A percentile compares a stretch with the other conserved stretches of the same genome.
Conservation (phyloP, 1,139 yeast genomes). For the Pichia sp. region DNA sequence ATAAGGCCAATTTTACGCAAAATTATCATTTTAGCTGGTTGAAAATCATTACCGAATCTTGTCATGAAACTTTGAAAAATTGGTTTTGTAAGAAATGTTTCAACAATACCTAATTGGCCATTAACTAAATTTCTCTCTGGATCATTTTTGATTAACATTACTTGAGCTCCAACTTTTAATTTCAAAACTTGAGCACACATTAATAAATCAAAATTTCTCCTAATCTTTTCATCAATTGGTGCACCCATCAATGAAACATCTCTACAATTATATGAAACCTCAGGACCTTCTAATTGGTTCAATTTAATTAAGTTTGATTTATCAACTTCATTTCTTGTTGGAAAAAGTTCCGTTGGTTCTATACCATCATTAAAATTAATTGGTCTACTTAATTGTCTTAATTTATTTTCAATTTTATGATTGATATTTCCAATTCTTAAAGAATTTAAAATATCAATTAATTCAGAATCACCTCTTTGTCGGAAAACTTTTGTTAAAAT, state of each 20-base stretch:
- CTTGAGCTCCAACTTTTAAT: slow-evolving; percentile 82
- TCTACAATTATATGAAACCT: slow-evolving; percentile 37
- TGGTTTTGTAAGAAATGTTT: slow-evolving; percentile 44
- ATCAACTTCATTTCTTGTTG: slow-evolving; percentile 71
- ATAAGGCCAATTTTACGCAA: slow-evolving; percentile 8
- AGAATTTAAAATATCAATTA: slow-evolving; percentile 69
- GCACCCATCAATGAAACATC: slow-evolving; percentile 36
- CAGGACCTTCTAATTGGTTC: slow-evolving; percentile 36
- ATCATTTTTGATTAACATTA: slow-evolving; percentile 82
- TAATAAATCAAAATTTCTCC: slow-evolving; percentile 36
- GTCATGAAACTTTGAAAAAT: slow-evolving; percentile 16
- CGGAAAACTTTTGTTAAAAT: slow-evolving; percentile 61
- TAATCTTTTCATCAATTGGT: slow-evolving; percentile 11
- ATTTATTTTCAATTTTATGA: slow-evolving; percentile 38
- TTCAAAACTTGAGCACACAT: slow-evolving; percentile 63
- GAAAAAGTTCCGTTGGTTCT: slow-evolving; percentile 73
- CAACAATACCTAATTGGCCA: slow-evolving; percentile 81
- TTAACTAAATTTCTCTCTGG: slow-evolving; percentile 72
- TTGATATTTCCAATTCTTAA: slow-evolving; percentile 61
- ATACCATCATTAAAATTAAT: slow-evolving; percentile 66
- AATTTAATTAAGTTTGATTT: slow-evolving; percentile 57
- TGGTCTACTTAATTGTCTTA: slow-evolving; percentile 44
- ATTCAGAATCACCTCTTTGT: slow-evolving; percentile 61
- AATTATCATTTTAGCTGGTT: slow-evolving; percentile 1
- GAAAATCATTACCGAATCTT: slow-evolving; percentile 8